These are phyloP conservation scores for Alternaria brassicicola DNA, from an alignment of 2,329 filamentous ascomycete genomes.

Conservation along the genomic window DNA sequence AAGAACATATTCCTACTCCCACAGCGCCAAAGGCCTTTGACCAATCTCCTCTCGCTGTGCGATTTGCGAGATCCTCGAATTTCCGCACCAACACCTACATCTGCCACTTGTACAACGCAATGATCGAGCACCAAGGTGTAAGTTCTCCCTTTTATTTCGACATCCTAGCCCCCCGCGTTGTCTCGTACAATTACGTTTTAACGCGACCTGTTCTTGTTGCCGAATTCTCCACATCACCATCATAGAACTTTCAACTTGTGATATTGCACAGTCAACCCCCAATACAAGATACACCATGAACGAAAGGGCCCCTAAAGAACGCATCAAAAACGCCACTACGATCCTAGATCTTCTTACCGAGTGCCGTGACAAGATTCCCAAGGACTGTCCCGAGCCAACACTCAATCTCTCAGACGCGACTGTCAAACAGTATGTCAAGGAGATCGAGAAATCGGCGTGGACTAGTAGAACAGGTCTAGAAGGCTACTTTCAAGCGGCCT, in stretches of 20 bases:
- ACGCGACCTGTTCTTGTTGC: neutral
- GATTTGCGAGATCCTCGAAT: neutral
- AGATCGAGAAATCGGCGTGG: neutral
- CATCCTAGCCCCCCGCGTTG: neutral
- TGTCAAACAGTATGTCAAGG: neutral
- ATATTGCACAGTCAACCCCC: neutral
- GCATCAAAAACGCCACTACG: neutral
- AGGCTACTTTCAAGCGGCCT: neutral
- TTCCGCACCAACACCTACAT: neutral
- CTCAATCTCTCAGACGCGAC: neutral
- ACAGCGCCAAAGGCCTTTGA: neutral
- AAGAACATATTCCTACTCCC: neutral
- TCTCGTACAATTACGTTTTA: neutral
- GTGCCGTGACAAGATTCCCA: neutral
- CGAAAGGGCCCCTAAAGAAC: neutral
- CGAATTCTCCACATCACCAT: neutral
- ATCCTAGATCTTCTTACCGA: neutral
- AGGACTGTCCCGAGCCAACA: neutral
- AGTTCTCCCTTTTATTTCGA: neutral
- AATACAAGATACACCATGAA: neutral
- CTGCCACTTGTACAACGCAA: neutral
- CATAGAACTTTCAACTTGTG: neutral
- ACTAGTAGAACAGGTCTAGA: neutral
- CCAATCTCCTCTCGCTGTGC: no score
- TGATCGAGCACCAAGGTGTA: neutral